Base-by-base conservation (phyloP, 345 rosid species). In the Populus ilicifolia region DNA sequence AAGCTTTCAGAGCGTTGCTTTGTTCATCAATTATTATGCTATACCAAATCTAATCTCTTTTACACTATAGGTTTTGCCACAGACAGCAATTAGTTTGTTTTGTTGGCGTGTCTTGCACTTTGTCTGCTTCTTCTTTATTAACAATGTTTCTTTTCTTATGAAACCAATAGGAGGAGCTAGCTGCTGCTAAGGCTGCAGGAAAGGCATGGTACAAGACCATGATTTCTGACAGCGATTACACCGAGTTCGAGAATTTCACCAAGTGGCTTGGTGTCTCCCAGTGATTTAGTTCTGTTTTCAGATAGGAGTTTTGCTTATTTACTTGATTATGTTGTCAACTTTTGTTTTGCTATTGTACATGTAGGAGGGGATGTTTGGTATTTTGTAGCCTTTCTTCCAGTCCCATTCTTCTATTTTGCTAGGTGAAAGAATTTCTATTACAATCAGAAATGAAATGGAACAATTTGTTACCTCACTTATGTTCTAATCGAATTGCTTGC, bases 201-300 rank as follows among this genome's bases (percentile, higher is more conserved):
- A 93, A 93, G 84, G 93, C 98, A 5, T 96, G 98, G 98, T 93
- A 92, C 76, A 78, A 88, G 72, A 93, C 98, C 0, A 96, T 96
- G 99, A 91, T 93, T n/a, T 93, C 98, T 0, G 99, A 96, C 85
- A 85, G 92, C 50, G 99, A 95, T 71, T 95, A 90, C 87, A 89
- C 97, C 0, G 96, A 91, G 80, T 93, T 93, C 8, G 98, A 93
- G 59, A 88, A 84, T 84, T 93, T 93, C 93, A 44, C 94, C 11
- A 93, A 93, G 85, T 93, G 98, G 98, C 88, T 93, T 20, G 92
- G 90, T 1, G 94, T 86, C 5, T 83, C 92, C 1, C 96, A 92
- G 89, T 92, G 54, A 87, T 86, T n/a, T n/a, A n/a, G 20, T 38
- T 71, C 30, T 66, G 48, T 39, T 10, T 5, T 27, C 21, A 38